Percentiles rank a stretch among this genome's conserved stretches.
Evolutionary conservation across 1,139 yeast species (phyloP).

Genomic region (Suhomyces chickasaworum): DNA sequence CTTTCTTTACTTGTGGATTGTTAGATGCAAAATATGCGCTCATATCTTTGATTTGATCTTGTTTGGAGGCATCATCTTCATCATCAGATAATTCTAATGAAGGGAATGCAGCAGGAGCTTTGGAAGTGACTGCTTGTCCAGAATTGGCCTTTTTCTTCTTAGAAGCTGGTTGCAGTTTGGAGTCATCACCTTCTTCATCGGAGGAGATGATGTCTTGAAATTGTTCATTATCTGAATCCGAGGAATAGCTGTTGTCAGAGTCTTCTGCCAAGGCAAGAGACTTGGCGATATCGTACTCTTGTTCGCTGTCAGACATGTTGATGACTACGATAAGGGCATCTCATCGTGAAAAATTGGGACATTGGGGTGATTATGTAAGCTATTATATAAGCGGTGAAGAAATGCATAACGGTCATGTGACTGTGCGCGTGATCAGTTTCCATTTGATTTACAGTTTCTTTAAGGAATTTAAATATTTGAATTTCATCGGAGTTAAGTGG

Average conservation of each 20-base stretch:
- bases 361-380: background rate
- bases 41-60: constrained; percentile 43
- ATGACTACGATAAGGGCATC: constrained; percentile 6
- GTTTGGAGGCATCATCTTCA: constrained; percentile 38
- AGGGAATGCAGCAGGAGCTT: constrained; percentile 49
- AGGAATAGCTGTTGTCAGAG: constrained; percentile 40
- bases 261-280: constrained; percentile 55
- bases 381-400: no score
- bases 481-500: no score
- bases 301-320: constrained; percentile 47
- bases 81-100: constrained; percentile 67
- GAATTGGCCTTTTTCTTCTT: constrained; percentile 22
- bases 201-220: constrained; percentile 62
- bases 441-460: no score
- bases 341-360: constrained; percentile 9
- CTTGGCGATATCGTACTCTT: constrained; percentile 68
- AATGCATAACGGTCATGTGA: no score
- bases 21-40: constrained; percentile 37
- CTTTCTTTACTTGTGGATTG: constrained; percentile 57
- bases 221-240: constrained; percentile 35
- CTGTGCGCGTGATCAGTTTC: no score
- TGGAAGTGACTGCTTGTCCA: constrained; percentile 6
- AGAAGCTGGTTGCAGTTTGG: constrained; percentile 18
- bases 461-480: no score
- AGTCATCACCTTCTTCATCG: constrained; percentile 48